Base-by-base conservation (phyloP, 768 basidiomycete genomes). In the Plicaturopsis crispa region DNA sequence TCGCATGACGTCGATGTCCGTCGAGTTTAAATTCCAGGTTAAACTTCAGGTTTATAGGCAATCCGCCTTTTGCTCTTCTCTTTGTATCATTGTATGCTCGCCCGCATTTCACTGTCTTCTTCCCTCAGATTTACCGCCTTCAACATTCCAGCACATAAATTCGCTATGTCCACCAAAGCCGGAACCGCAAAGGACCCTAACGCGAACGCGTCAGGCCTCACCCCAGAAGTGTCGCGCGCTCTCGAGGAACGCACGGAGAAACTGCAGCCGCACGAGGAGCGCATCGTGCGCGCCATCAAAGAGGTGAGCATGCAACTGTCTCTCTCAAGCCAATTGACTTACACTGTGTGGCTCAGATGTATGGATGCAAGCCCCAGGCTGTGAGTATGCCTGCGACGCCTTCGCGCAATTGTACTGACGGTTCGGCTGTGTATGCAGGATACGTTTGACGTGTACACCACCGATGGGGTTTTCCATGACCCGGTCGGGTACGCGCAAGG, bases 401-500 rank as follows among this genome's bases (percentile, higher is more conserved):
- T 21, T 8, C 26, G 38, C 24, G 16, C 24, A 3, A 7, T 5
- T 23, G 2, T 13, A 2, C 20, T 12, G 6, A 13, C 17, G 6
- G 11, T 20, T 35, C 21, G 31, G 14, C 12, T 35, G 5, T 18
- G 12, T 6, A 26, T 13, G 2, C 38, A 70, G 70, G 51, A 39
- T n/a, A 62, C 70, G 4, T 72, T 72, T 42, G 50, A 55, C 39
- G 58, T 70, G 6, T 72, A 71, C 36, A 45, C 63, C 8, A 43
- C 51, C 13, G 52, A 70, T 23, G 67, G 66, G 0, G 49, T 65
- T 37, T 72, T 73, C 44, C 64, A 67, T 39, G 68, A 71, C 44
- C 68, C 67, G 10, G 47, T 71, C 32, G 69, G 70, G 24, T 66
- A 69, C 31, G 62, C 69, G 7, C 50, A 61, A 19, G 70, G 67